Evolutionary conservation across 2,329 filamentous ascomycete genomes (phyloP).

Genomic region (Thielaviopsis ethacetica): DNA sequence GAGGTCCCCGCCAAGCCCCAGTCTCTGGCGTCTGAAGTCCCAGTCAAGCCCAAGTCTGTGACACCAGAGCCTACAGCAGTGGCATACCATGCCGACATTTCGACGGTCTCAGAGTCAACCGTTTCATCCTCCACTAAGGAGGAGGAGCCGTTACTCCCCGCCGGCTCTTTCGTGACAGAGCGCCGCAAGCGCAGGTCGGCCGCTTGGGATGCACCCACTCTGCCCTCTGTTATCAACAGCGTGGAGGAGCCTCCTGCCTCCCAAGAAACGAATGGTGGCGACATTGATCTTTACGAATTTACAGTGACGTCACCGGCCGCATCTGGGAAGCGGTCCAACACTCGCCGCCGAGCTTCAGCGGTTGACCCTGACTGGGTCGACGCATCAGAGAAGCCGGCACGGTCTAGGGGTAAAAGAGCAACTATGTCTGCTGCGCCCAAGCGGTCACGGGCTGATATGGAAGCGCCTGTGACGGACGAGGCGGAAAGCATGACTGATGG

Average conservation of each 20-base stretch:
- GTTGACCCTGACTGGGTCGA: background rate
- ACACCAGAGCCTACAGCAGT: background rate
- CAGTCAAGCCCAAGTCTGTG: background rate
- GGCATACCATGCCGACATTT: background rate
- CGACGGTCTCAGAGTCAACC: background rate
- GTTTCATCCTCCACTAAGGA: background rate
- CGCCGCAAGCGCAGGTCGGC: constrained; percentile 25
- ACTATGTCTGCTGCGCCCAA: constrained; percentile 10
- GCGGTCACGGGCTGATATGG: constrained; percentile 9
- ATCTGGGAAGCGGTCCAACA: constrained; percentile 15
- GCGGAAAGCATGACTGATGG: constrained; percentile 13
- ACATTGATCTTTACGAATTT: constrained; percentile 39
- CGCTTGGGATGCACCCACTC: constrained; percentile 4
- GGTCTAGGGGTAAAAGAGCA: constrained; percentile 3
- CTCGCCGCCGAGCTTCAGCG: constrained; percentile 3
- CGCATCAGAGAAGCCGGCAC: constrained; percentile 3
- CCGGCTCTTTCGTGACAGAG: constrained; percentile 22
- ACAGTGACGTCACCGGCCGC: constrained; percentile 27
- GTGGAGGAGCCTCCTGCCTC: background rate
- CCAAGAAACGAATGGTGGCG: background rate
- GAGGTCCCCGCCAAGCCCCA: constrained; percentile 10
- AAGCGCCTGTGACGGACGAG: constrained; percentile 11
- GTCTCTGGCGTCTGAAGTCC: background rate
- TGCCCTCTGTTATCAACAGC: background rate
- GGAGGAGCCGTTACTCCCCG: constrained; percentile 16